Evolutionary conservation across 2,329 filamentous ascomycete genomes (phyloP).

Genomic region (Pyricularia pennisetigena): DNA sequence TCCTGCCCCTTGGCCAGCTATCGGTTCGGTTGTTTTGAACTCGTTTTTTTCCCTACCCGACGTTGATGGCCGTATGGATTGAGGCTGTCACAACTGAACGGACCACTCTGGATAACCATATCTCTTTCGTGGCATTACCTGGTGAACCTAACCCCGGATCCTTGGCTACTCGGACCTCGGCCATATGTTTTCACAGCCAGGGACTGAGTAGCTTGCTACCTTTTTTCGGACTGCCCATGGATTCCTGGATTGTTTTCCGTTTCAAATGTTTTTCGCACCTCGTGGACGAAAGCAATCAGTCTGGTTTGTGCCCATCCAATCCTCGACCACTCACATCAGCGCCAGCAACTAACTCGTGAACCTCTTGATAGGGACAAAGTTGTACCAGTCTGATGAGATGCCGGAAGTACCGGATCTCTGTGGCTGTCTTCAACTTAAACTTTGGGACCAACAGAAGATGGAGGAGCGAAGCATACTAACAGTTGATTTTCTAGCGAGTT

Average conservation of each 20-base stretch:
- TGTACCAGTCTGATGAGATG: constrained; percentile 31
- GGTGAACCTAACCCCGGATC: neutral
- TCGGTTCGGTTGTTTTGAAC: neutral
- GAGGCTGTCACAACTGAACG: neutral
- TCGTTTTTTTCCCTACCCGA: neutral
- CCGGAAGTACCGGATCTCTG: constrained; percentile 11
- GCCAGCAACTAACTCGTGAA: constrained; percentile 22
- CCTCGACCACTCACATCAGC: neutral
- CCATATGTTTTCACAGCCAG: neutral
- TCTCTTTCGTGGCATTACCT: neutral
- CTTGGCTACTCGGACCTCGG: neutral
- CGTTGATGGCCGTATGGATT: neutral
- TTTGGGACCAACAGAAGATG: constrained; percentile 9
- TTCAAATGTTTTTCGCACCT: neutral
- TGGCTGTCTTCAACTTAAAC: constrained; percentile 8
- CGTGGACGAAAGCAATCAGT: constrained; percentile 1
- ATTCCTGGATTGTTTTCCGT: neutral
- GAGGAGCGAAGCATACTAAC: constrained; percentile 49
- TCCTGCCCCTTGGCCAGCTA: neutral
- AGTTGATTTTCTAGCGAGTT: constrained; percentile 38
- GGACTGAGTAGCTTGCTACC: neutral
- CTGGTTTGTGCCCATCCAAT: constrained; percentile 7
- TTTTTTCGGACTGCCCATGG: neutral
- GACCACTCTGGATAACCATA: neutral
- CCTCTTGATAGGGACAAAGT: constrained; percentile 42